Conservation (phyloP, 768 basidiomycete genomes). For the Hygrophorus pudorinus region DNA sequence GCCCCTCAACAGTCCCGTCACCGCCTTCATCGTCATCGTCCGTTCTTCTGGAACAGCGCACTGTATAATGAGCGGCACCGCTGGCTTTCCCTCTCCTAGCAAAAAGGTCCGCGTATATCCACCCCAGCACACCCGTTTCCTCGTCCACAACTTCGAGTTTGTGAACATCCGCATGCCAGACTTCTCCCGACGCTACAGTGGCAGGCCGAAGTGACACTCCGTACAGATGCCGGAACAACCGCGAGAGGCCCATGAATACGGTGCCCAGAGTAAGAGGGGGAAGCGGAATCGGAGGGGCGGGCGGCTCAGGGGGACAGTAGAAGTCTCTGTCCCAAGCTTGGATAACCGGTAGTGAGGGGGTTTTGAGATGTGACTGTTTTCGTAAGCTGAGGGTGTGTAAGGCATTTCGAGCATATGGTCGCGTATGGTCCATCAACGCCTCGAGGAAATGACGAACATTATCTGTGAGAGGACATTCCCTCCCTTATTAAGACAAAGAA, state of each 20-base stretch:
- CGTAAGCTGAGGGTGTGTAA: slow-evolving; percentile 52
- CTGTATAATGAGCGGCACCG: slow-evolving; percentile 96
- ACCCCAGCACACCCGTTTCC: slow-evolving; percentile 75
- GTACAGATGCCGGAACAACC: slow-evolving; percentile 79
- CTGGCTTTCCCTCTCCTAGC: slow-evolving; percentile 74
- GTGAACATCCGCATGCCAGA: slow-evolving; percentile 81
- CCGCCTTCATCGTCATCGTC: slow-evolving; percentile 80
- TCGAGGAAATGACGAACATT: slow-evolving; percentile 84
- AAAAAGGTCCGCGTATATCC: slow-evolving; percentile 93
- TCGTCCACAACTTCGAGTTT: slow-evolving; percentile 94
- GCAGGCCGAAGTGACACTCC: slow-evolving; percentile 76
- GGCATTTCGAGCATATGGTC: slow-evolving; percentile 66
- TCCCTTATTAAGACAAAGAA: too few species aligned
- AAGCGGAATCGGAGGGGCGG: slow-evolving; percentile 63
- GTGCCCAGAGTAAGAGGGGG: slow-evolving; percentile 81
- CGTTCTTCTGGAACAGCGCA: slow-evolving; percentile 84
- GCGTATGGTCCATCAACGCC: slow-evolving; percentile 71
- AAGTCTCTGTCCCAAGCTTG: slow-evolving; percentile 98
- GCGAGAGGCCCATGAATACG: slow-evolving; percentile 84
- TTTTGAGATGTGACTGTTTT: slow-evolving; percentile 67
- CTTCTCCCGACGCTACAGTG: slow-evolving; percentile 62
- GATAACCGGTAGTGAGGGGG: slow-evolving; percentile 50
- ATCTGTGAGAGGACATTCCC: slow-evolving; percentile 39
- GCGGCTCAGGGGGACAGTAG: slow-evolving; percentile 75
- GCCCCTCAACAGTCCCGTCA: slow-evolving; percentile 39